phyloP scores from a whole-genome alignment of 306 rosid species.

The Dicorynia guianensis region DNA sequence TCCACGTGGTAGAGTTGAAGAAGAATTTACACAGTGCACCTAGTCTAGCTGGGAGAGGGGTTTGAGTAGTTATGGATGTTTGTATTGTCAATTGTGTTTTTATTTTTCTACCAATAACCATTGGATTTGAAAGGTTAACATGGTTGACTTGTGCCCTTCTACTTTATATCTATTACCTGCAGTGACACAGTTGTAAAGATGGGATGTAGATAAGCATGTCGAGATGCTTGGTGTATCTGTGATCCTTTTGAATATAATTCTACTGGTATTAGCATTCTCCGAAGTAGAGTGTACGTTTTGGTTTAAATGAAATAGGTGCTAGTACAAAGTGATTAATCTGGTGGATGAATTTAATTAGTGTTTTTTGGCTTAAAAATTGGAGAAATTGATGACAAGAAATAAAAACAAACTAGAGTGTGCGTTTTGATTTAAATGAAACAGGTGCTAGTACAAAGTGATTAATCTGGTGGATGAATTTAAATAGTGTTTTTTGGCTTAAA shows the following conservation, averaged over 20 bases:
- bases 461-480: no score
- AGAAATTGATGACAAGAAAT: no score
- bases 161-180: conserved; percentile 9
- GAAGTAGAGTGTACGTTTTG: background rate
- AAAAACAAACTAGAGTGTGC: no score
- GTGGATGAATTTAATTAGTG: no score
- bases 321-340: background rate
- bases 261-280: conserved; percentile 23
- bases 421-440: conserved; percentile 1
- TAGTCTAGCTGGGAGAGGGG: conserved; percentile 26
- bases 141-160: conserved; percentile 4
- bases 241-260: conserved; percentile 13
- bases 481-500: no score
- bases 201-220: conserved; percentile 2
- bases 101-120: background rate
- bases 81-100: background rate
- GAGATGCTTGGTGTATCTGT: conserved; percentile 19
- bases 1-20: background rate
- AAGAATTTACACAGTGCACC: background rate
- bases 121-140: conserved; percentile 31
- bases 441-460: background rate
- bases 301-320: conserved; percentile 4
- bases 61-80: conserved; percentile 21
- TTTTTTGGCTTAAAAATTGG: no score
- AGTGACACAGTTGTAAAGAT: background rate